Base-by-base conservation (phyloP, 495 filamentous ascomycete species). In the Talaromyces nanjingensis region DNA sequence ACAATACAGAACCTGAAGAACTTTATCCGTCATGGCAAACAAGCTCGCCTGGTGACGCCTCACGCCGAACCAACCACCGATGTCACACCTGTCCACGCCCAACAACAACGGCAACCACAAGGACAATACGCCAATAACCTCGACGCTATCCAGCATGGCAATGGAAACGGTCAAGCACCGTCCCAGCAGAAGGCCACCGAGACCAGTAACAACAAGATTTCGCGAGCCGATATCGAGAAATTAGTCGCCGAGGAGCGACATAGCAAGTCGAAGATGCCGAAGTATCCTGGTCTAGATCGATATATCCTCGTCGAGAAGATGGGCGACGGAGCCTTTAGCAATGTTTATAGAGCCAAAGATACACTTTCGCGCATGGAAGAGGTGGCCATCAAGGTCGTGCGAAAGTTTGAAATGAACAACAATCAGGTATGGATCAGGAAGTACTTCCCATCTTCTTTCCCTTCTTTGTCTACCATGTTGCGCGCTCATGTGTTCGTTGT, bases 281-380 rank as follows among this genome's bases (percentile, higher is more conserved):
- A 78, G 66, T 98, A 98, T 70, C 93, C 94, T 5, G 93, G 93
- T 39, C 77, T 98, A 24, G 96, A 98, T 64, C 82, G 94, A 67
- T 98, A 89, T 88, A 86, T 89, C 61, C 74, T 98, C 49, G 6
- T 96, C 45, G 93, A 98, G 75, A 98, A 98, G 82, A 98, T 98
- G 94, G 94, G 94, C 60, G 94, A 98, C 69, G 94, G 94, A 59
- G 94, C 94, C 52, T 98, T 98, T 82, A 97, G 93, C 81, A 98
- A 98, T 65, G 94, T 98, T 62, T 98, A 97, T 73, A 86, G 91
- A 3, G 94, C 96, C 18, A 81, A 80, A 64, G 96, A 98, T 74
- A 81, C 78, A 34, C 79, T 76, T 4, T 87, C 87, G 22, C 78
- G 88, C 60, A 82, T 82, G 47, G 87, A 85, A 49, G 90, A 98